phyloP scores from a whole-genome alignment of 164 flowering plant species.

The Saururus chinensis region DNA sequence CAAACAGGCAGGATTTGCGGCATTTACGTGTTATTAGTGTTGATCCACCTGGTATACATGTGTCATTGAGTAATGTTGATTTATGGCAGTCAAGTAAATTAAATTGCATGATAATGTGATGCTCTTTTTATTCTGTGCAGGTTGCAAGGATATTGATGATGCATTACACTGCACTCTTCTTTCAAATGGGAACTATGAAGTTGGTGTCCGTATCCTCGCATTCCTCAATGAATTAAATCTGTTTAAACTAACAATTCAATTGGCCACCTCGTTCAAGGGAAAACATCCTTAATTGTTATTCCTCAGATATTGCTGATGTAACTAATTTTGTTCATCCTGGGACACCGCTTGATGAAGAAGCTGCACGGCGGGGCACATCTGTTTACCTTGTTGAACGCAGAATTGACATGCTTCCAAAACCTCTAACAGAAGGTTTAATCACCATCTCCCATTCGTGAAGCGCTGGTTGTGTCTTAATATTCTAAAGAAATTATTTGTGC shows the following conservation, averaged over 20 bases:
- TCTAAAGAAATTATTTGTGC: not conserved
- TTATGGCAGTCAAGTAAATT: not conserved
- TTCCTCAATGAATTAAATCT: not conserved
- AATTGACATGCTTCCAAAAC: constrained; percentile 99
- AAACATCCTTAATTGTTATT: constrained; percentile 7
- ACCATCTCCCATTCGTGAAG: not conserved
- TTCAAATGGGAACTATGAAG: constrained; percentile 93
- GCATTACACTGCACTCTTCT: constrained; percentile 87
- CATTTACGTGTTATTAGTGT: constrained; percentile 80
- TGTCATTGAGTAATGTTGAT: not conserved
- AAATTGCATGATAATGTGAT: not conserved
- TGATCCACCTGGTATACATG: constrained; percentile 83
- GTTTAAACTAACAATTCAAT: not conserved
- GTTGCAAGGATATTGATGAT: constrained; percentile 99
- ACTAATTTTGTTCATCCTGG: constrained; percentile 94
- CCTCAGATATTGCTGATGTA: constrained; percentile 96
- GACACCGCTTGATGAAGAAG: constrained; percentile 92
- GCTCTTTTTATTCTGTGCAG: constrained; percentile 34
- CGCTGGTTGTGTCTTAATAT: not conserved
- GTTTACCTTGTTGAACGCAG: constrained; percentile 99
- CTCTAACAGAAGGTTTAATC: constrained; percentile 76
- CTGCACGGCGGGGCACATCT: constrained; percentile 91
- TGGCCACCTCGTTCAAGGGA: not conserved
- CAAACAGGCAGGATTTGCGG: constrained; percentile 77
- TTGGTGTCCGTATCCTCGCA: constrained; percentile 96